phyloP scores from a whole-genome alignment of 192 early-diverging fungal genomes.

The Backusella tarrabulga region DNA sequence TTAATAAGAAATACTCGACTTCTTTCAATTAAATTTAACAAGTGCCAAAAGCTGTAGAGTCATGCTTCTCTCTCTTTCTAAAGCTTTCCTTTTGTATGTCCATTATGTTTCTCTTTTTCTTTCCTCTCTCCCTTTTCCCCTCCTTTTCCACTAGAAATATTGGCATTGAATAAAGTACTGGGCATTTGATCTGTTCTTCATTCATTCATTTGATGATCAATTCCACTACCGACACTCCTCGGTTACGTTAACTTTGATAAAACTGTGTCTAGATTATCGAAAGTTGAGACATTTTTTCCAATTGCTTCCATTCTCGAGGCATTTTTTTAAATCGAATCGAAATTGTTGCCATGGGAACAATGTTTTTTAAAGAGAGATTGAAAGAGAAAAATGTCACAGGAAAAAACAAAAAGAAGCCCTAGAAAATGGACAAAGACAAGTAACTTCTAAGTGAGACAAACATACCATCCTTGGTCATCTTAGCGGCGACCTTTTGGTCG shows the following conservation, averaged over 20 bases:
- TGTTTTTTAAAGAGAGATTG: not conserved
- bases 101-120: not conserved
- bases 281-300: not conserved
- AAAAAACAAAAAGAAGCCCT: not conserved
- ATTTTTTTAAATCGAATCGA: not conserved
- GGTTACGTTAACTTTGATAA: not conserved
- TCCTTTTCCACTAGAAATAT: not conserved
- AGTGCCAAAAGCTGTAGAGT: not conserved
- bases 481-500: slow-evolving; percentile 34
- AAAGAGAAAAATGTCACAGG: not conserved
- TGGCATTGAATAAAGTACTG: not conserved
- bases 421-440: not conserved
- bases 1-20: not conserved
- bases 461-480: slow-evolving; percentile 30
- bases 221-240: not conserved
- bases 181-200: not conserved
- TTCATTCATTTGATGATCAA: not conserved
- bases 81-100: not conserved
- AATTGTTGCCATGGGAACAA: not conserved
- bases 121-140: not conserved
- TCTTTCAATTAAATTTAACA: not conserved
- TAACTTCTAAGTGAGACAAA: not conserved
- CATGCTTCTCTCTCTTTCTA: not conserved
- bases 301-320: not conserved
- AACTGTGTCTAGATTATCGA: not conserved